phyloP scores from a whole-genome alignment of 2,329 filamentous ascomycete species.

The Pyrenophora seminiperda region DNA sequence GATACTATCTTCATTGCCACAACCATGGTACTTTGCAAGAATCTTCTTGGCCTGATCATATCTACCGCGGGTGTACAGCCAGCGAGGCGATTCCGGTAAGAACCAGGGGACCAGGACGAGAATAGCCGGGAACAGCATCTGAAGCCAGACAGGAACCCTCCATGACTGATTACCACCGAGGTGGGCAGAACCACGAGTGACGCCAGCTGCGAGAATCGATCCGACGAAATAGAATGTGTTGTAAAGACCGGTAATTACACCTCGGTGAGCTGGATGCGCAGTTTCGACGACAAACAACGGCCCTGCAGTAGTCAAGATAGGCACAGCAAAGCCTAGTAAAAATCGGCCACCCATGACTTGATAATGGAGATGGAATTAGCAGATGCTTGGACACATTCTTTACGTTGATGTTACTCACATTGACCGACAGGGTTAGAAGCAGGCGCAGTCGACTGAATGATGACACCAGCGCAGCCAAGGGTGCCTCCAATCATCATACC shows the following conservation, averaged over 20 bases:
- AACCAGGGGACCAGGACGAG: constrained; percentile 56
- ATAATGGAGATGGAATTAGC: background rate
- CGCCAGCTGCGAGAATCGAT: constrained; percentile 35
- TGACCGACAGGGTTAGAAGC: constrained; percentile 48
- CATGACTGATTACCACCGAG: constrained; percentile 26
- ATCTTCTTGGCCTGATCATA: constrained; percentile 59
- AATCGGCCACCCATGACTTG: constrained; percentile 61
- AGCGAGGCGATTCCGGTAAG: constrained; percentile 59
- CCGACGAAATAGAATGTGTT: constrained; percentile 54
- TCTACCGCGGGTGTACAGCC: constrained; percentile 61
- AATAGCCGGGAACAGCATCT: constrained; percentile 40
- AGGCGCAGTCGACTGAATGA: constrained; percentile 54
- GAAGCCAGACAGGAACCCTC: constrained; percentile 35
- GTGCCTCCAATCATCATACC: constrained; percentile 61
- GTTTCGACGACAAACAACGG: constrained; percentile 66
- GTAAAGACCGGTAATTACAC: constrained; percentile 52
- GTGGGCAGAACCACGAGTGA: constrained; percentile 28
- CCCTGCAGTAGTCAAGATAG: constrained; percentile 61
- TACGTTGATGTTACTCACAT: constrained; percentile 29
- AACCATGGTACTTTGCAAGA: constrained; percentile 61
- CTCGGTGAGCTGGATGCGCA: constrained; percentile 64
- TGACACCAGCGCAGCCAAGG: constrained; percentile 56
- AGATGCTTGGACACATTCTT: background rate
- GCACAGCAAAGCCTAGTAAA: constrained; percentile 64
- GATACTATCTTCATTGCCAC: constrained; percentile 47